Conservation (phyloP, 164 flowering plant species). For the Chloranthus sessilifolius region DNA sequence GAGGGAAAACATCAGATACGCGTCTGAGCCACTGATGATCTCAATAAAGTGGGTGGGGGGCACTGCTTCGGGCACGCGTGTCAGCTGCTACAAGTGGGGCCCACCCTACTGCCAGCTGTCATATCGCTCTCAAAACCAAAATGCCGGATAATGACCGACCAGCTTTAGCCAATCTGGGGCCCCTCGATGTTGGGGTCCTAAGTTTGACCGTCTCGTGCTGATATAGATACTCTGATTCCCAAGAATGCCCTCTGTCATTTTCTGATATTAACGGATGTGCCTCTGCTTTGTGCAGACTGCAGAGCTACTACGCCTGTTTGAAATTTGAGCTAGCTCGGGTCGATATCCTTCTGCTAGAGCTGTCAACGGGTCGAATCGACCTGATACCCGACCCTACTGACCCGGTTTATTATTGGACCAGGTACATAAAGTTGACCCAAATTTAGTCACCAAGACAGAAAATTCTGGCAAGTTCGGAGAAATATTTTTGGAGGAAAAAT, state of each 20-base stretch:
- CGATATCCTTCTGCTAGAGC: too few species aligned
- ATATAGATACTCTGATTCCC: not conserved
- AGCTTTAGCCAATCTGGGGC: not conserved
- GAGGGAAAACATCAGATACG: too few species aligned
- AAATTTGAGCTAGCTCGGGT: not conserved
- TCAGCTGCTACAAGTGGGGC: not conserved
- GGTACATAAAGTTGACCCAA: too few species aligned
- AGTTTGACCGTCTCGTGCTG: conserved; percentile 1
- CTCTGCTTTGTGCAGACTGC: not conserved
- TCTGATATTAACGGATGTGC: not conserved
- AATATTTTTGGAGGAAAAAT: too few species aligned
- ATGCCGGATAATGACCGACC: conserved; percentile 3
- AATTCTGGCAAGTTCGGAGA: too few species aligned
- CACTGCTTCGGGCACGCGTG: conserved; percentile 6
- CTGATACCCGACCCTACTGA: too few species aligned
- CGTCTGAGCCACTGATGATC: too few species aligned
- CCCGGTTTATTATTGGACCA: too few species aligned
- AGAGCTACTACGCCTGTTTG: not conserved
- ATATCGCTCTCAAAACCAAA: not conserved
- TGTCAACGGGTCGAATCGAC: too few species aligned
- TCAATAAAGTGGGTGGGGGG: too few species aligned
- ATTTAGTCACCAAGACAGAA: too few species aligned
- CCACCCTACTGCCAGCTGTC: not conserved
- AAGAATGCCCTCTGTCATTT: not conserved
- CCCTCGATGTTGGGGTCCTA: too few species aligned